Evolutionary conservation across 2,329 filamentous ascomycete species (phyloP), one percentile per base, ranked within the genome.

Genomic region (Beauveria sp.): DNA sequence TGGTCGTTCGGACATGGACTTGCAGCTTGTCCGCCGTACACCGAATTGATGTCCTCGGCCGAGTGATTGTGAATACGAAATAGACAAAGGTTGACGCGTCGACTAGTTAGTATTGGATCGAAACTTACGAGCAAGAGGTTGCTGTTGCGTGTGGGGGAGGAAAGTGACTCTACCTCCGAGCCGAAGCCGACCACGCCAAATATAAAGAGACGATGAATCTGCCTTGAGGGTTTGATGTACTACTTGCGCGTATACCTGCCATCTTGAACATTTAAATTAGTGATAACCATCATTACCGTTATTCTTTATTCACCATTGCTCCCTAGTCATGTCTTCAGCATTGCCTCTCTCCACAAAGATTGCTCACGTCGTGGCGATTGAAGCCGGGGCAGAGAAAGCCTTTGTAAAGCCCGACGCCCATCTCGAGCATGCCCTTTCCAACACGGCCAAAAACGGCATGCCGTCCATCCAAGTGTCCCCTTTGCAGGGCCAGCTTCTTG

Each of bases 401-500:
- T 34, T 60, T 22, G 22, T 60, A n/a, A 20, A 16, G 38, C 24
- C 57, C 12, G 57, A 60, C 65, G 54, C 65, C 60, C 65, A 68
- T 65, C 43, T 75, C 49, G 65, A 68, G 1, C 4, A 26, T 28
- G 70, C 73, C 16, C 63, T 74, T 12, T 40, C 66, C 20, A 74
- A 73, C 60, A 74, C 73, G 1, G 43, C 61, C 2, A 66, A 62
- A 14, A 67, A 71, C 3, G 72, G 72, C 9, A 69, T 79, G 1
- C 73, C 73, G 1, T 67, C 70, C 52, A 77, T 78, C 62, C 69
- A 68, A 49, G 70, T 77, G 28, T 69, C 70, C 5, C 66, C 71
- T 1, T 65, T 72, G 14, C 68, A 74, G 54, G 76, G 74, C 30
- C 73, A 75, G 60, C 72, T 72, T 46, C 68, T 79, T 16, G 70